A percentile compares a stretch with the other conserved stretches of the same genome.
phyloP scores from a whole-genome alignment of 2,329 filamentous ascomycete genomes.

The Zasmidium angulare region DNA sequence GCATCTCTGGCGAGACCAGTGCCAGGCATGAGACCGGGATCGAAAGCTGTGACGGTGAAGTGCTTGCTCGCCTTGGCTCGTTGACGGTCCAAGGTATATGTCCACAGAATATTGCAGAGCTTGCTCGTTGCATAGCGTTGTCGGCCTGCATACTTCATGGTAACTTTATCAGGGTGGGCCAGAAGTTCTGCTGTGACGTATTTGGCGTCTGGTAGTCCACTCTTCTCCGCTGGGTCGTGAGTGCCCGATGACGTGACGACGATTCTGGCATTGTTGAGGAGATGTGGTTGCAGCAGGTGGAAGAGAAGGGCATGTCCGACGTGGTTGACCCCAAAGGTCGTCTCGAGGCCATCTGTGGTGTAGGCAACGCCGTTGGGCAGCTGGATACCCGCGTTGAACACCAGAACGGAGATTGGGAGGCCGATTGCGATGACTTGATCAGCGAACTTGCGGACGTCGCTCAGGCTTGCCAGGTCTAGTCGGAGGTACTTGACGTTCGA shows the following conservation, averaged over 20 bases:
- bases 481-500: constrained; percentile 46
- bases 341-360: constrained; percentile 38
- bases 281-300: constrained; percentile 22
- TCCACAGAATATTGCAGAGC: constrained; percentile 51
- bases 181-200: constrained; percentile 49
- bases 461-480: constrained; percentile 53
- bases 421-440: constrained; percentile 25
- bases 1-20: constrained; percentile 44
- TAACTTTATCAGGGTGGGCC: constrained; percentile 40
- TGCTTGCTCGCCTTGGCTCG: constrained; percentile 30
- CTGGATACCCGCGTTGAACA: constrained; percentile 44
- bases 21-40: constrained; percentile 53
- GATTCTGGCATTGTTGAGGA: constrained; percentile 49
- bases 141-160: constrained; percentile 30
- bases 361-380: constrained; percentile 22
- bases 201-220: constrained; percentile 43
- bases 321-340: constrained; percentile 35
- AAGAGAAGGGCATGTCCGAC: constrained; percentile 30
- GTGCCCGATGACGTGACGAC: constrained; percentile 38
- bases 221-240: constrained; percentile 49
- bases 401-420: constrained; percentile 41
- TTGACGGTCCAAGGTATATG: constrained; percentile 45
- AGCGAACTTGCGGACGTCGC: constrained; percentile 48
- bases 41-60: constrained; percentile 44
- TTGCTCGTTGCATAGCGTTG: constrained; percentile 49